Base-by-base conservation (phyloP, 1,284 basidiomycete genomes). In the Psilocybe mexicana region DNA sequence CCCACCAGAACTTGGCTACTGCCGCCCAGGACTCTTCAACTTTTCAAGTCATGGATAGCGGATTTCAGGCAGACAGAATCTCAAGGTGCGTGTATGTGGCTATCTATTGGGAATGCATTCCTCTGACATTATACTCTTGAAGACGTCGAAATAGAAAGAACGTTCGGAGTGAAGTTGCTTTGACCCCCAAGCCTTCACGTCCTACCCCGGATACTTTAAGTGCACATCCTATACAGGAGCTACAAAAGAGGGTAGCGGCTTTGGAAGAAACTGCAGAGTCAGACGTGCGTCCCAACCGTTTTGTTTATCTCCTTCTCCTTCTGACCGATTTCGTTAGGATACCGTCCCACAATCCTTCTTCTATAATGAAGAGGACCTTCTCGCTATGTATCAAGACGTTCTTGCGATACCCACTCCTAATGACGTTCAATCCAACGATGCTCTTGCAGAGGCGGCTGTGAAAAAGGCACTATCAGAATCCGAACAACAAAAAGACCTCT, bases 371-470 rank as follows among this genome's bases (percentile, higher is more conserved):
- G 72, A 76, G 12, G 79, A 84, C 5, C 70, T 86, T 0, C 52
- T 79, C 46, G 61, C 69, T 1, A 65, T 86, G 45, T 86, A 85
- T 63, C 76, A 83, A 61, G 82, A 85, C 58, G 67, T 86, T 12
- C 76, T 86, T 14, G 74, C 78, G 1, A 63, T 76, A 43, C 72
- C 78, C 3, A 36, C 64, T 3, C 58, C 61, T 23, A 57, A 68
- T 23, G 51, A 65, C 26, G 47, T 44, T 11, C 50, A 60, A 35
- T 53, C 60, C 14, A 52, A 60, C n/a, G 33, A 57, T 1, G 49
- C 63, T 30, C 43, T 57, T 12, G 59, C 64, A 28, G 10, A 58
- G 6, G 42, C 62, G 26, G 65, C 61, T 4, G 33, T 66, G 1
- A 61, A 65, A 55, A 63, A 60, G 23, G 59, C 59, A 10, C 64